Evolutionary conservation across 164 flowering plant genomes (phyloP).

Genomic region (Magnolia kwangsiensis): DNA sequence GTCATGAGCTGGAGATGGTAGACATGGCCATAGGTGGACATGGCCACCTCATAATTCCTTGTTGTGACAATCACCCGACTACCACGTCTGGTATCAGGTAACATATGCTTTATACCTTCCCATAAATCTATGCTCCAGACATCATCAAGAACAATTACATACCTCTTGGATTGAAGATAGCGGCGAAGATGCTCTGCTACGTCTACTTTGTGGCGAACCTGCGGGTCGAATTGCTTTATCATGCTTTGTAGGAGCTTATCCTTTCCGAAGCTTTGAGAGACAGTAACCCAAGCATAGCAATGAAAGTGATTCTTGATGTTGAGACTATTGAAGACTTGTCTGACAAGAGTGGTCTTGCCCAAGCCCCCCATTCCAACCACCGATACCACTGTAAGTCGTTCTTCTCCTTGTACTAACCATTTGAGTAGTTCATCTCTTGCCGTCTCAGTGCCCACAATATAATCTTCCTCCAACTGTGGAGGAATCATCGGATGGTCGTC

Average conservation of each 20-base stretch:
- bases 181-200: slow-evolving; percentile 31
- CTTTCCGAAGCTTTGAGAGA: slow-evolving; percentile 12
- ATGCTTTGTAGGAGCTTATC: slow-evolving; percentile 5
- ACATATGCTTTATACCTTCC: background rate
- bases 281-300: slow-evolving; percentile 23
- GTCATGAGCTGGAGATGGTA: background rate
- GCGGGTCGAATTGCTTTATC: background rate
- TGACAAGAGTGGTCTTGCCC: slow-evolving; percentile 25
- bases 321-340: slow-evolving; percentile 13
- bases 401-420: background rate
- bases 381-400: background rate
- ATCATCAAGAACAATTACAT: slow-evolving; percentile 49
- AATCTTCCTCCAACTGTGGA: background rate
- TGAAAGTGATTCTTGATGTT: slow-evolving; percentile 9
- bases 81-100: slow-evolving; percentile 16
- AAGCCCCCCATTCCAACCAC: background rate
- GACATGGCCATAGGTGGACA: background rate
- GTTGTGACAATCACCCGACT: slow-evolving; percentile 44
- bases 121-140: slow-evolving; percentile 41
- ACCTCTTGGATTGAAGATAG: slow-evolving; percentile 37
- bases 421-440: background rate
- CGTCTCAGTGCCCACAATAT: background rate
- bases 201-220: slow-evolving; percentile 22
- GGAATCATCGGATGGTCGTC: no score
- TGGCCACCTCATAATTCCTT: slow-evolving; percentile 6